Conservation (phyloP, 2,329 filamentous ascomycete species). For the Hawksworthiomyces lignivorus region DNA sequence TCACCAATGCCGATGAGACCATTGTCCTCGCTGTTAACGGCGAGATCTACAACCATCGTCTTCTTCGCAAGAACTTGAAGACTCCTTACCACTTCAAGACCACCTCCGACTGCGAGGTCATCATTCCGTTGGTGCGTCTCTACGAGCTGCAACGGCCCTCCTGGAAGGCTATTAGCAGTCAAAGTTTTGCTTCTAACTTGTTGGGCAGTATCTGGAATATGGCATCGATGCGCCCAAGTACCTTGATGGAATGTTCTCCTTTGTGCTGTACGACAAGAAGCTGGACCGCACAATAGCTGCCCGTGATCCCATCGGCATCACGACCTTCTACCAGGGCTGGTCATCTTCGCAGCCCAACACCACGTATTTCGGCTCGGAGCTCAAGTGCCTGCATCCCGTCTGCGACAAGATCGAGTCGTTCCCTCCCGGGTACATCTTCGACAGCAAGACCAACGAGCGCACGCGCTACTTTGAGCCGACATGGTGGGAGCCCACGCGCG, state of each 20-base stretch:
- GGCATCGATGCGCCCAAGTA: constrained; percentile 85
- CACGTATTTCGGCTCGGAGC: constrained; percentile 92
- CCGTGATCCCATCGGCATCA: constrained; percentile 93
- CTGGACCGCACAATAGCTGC: constrained; percentile 89
- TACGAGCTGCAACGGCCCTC: too few species aligned
- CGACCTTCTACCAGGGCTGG: constrained; percentile 94
- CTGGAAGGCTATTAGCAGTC: neutral
- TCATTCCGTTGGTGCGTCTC: constrained; percentile 88
- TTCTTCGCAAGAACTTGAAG: constrained; percentile 81
- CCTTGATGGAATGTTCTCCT: constrained; percentile 99
- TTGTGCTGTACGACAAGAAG: constrained; percentile 93
- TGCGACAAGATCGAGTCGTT: constrained; percentile 95
- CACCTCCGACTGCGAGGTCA: constrained; percentile 96
- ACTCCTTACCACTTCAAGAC: constrained; percentile 94
- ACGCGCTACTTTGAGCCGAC: constrained; percentile 85
- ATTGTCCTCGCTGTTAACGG: constrained; percentile 96
- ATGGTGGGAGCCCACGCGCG: constrained; percentile 79
- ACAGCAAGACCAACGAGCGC: constrained; percentile 79
- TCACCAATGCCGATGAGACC: constrained; percentile 82
- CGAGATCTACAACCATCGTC: constrained; percentile 99
- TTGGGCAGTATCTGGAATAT: constrained; percentile 74
- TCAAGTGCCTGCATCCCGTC: constrained; percentile 86
- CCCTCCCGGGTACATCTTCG: constrained; percentile 91
- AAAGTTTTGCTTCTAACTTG: neutral
- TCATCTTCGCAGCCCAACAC: constrained; percentile 74